A percentile compares a stretch with the other conserved stretches of the same genome.
Conservation (phyloP, 805 yeast genomes). For the Nakazawaea holstii region DNA sequence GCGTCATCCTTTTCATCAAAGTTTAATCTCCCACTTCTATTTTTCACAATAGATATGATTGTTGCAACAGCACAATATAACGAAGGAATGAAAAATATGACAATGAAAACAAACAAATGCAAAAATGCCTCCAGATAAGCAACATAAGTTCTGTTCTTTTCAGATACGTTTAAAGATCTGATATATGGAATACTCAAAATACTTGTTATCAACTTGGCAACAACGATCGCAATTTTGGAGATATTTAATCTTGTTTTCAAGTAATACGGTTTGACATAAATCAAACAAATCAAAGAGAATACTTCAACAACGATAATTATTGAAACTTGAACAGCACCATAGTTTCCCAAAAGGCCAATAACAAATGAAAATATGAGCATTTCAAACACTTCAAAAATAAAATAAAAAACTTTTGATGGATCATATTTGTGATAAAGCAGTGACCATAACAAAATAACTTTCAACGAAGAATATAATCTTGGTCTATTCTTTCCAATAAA, state of each 20-base stretch:
- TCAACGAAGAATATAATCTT: constrained; percentile 41
- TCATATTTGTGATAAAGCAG: constrained; percentile 36
- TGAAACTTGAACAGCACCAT: constrained; percentile 40
- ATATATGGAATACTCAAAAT: constrained; percentile 40
- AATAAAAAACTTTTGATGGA: constrained; percentile 35
- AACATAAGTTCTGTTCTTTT: constrained; percentile 32
- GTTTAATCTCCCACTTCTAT: constrained; percentile 14
- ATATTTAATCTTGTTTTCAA: constrained; percentile 26
- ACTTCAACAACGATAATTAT: constrained; percentile 32
- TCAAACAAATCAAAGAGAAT: constrained; percentile 20
- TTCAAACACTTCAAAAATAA: constrained; percentile 29
- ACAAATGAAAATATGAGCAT: constrained; percentile 32
- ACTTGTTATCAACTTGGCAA: constrained; percentile 34
- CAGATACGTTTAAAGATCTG: constrained; percentile 28
- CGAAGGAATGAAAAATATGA: constrained; percentile 22
- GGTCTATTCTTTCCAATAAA: constrained; percentile 15
- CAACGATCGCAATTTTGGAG: constrained; percentile 28
- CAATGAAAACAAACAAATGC: constrained; percentile 25
- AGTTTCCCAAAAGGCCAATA: constrained; percentile 37
- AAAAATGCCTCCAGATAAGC: constrained; percentile 37
- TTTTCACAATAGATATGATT: constrained; percentile 12
- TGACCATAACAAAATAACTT: constrained; percentile 43
- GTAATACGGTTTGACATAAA: constrained; percentile 26
- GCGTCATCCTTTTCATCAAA: background rate
- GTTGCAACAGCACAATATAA: constrained; percentile 17